phyloP scores from a whole-genome alignment of 2,329 filamentous ascomycete species.

The Alternaria triticimaculans region DNA sequence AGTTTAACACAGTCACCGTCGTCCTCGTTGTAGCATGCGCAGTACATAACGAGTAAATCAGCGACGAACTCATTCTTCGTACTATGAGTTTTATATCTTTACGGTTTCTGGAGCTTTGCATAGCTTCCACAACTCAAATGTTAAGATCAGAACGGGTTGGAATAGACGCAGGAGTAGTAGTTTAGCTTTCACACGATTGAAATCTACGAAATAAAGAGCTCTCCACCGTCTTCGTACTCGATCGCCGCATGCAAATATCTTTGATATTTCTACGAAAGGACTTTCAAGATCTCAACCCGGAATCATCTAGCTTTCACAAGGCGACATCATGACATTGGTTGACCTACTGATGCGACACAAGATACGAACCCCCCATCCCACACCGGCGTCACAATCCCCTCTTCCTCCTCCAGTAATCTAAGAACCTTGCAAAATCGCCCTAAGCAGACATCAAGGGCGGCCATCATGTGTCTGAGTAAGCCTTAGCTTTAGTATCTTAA shows the following conservation, averaged over 20 bases:
- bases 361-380: neutral
- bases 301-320: neutral
- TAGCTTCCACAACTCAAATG: neutral
- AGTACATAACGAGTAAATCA: neutral
- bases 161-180: neutral
- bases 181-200: neutral
- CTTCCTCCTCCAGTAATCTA: neutral
- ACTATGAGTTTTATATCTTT: neutral
- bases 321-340: fast-evolving
- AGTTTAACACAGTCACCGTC: neutral
- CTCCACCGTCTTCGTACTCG: neutral
- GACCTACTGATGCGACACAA: neutral
- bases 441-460: too few relatives aligned
- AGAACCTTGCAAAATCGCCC: fast-evolving
- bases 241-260: neutral
- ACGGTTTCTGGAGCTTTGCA: neutral
- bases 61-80: neutral
- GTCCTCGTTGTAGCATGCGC: neutral
- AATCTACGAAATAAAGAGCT: fast-evolving
- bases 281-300: neutral
- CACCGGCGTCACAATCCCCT: neutral
- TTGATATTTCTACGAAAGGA: neutral
- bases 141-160: neutral
- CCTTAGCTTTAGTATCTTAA: too few relatives aligned
- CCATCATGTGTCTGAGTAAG: too few relatives aligned